phyloP scores from a whole-genome alignment of 2,329 filamentous ascomycete genomes.

The Gyromitra esculenta region DNA sequence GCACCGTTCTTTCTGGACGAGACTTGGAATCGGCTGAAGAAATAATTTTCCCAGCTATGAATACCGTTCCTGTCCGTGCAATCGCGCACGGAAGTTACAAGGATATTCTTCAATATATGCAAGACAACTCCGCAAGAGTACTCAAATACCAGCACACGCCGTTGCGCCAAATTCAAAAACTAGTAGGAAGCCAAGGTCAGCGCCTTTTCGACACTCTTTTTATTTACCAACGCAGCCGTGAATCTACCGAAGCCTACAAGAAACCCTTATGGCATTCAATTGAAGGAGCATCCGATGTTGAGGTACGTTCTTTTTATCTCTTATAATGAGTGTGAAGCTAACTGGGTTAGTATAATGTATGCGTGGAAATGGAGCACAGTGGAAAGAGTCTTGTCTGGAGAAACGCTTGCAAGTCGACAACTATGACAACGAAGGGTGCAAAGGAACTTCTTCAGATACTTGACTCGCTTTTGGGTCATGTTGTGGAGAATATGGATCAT shows the following conservation, averaged over 20 bases:
- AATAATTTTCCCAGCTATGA: conserved; percentile 89
- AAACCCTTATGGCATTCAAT: conserved; percentile 70
- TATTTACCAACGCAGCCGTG: conserved; percentile 70
- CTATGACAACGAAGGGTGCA: conserved; percentile 64
- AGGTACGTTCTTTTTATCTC: conserved; percentile 60
- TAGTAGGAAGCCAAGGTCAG: conserved; percentile 63
- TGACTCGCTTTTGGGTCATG: conserved; percentile 68
- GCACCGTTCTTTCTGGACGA: conserved; percentile 84
- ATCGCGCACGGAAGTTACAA: conserved; percentile 74
- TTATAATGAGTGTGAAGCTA: conserved; percentile 24
- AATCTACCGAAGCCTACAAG: conserved; percentile 56
- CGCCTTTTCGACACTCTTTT: conserved; percentile 73
- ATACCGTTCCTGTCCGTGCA: conserved; percentile 79
- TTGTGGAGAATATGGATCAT: conserved; percentile 65
- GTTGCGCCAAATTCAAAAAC: conserved; percentile 73
- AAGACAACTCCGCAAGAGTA: conserved; percentile 73
- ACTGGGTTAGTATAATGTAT: conserved; percentile 71
- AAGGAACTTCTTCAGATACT: conserved; percentile 68
- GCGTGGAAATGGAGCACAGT: conserved; percentile 78
- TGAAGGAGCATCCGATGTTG: conserved; percentile 72
- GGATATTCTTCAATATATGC: conserved; percentile 76
- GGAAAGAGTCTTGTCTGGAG: conserved; percentile 72
- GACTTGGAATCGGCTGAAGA: conserved; percentile 74
- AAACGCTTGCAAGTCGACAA: conserved; percentile 72
- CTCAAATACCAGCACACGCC: conserved; percentile 80